phyloP scores from a whole-genome alignment of 495 filamentous ascomycete species.

The Acidiella bohemica region DNA sequence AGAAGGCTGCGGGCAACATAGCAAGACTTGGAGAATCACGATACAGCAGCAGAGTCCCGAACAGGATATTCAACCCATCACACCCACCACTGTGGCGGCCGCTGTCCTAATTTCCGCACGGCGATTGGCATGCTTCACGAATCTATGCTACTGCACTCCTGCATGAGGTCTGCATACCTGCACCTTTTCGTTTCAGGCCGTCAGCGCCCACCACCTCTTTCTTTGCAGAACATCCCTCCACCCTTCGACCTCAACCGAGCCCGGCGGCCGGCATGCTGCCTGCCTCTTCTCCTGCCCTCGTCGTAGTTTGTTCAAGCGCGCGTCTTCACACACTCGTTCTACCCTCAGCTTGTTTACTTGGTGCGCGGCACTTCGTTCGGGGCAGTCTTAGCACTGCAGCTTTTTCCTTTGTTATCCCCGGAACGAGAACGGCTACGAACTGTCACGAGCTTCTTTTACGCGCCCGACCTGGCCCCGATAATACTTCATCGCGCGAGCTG shows the following conservation, averaged over 20 bases:
- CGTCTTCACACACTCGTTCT: neutral
- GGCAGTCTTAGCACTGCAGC: neutral
- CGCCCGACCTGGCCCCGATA: slow-evolving; percentile 12
- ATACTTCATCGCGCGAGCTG: slow-evolving; percentile 4
- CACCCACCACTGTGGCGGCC: no score
- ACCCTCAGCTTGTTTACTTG: neutral
- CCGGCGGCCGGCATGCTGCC: neutral
- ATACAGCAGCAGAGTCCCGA: no score
- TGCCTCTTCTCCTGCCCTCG: neutral
- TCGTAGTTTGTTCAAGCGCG: neutral
- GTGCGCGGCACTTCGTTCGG: neutral
- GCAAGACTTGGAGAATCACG: no score
- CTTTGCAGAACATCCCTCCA: neutral
- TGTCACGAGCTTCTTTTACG: slow-evolving; percentile 9
- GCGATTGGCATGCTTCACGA: no score
- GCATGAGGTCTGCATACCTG: neutral
- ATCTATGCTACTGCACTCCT: no score
- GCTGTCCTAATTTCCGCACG: no score
- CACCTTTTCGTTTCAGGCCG: neutral
- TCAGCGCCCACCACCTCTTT: neutral
- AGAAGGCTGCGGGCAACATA: no score
- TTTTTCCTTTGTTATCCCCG: slow-evolving; percentile 11
- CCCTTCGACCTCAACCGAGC: neutral
- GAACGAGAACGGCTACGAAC: neutral
- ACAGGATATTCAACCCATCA: no score